These are phyloP conservation scores for Candida patagonica DNA, from an alignment of 805 yeast genomes.

Conservation along the genomic window DNA sequence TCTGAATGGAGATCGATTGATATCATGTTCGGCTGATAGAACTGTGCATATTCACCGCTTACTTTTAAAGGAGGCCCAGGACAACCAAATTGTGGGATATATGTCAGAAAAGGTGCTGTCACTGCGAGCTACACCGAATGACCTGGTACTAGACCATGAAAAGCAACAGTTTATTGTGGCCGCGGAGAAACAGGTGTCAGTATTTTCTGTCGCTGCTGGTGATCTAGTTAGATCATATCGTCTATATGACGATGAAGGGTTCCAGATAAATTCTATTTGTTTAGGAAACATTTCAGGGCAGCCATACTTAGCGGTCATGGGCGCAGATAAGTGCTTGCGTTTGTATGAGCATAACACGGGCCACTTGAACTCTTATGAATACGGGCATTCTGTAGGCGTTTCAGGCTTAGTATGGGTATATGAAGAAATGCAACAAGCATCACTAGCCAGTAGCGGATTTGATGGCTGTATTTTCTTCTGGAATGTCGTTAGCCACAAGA, in stretches of 20 bases:
- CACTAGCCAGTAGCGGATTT: slow-evolving; percentile 17
- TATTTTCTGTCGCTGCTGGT: slow-evolving; percentile 30
- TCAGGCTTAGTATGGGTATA: slow-evolving; percentile 30
- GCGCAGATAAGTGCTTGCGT: slow-evolving; percentile 51
- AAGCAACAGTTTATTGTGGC: slow-evolving; percentile 35
- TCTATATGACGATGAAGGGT: slow-evolving; percentile 27
- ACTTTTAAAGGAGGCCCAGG: slow-evolving; percentile 15
- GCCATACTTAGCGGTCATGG: slow-evolving; percentile 22
- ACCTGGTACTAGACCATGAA: slow-evolving; percentile 12
- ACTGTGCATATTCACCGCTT: slow-evolving; percentile 46
- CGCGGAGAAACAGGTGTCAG: slow-evolving; percentile 38
- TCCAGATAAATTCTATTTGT: slow-evolving; percentile 11
- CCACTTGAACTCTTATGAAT: slow-evolving; percentile 38
- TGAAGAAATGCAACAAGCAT: neutral
- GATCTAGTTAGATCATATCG: slow-evolving; percentile 35
- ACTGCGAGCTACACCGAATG: slow-evolving; percentile 35
- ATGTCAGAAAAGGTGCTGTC: slow-evolving; percentile 40
- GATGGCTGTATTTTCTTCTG: slow-evolving; percentile 23
- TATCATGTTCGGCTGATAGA: slow-evolving; percentile 54
- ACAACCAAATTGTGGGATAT: slow-evolving; percentile 17
- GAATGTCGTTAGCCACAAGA: slow-evolving; percentile 7
- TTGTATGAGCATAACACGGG: slow-evolving; percentile 39
- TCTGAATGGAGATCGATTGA: slow-evolving; percentile 27
- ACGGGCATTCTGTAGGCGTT: slow-evolving; percentile 54
- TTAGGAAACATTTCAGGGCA: slow-evolving; percentile 12